Evolutionary conservation across 805 yeast species (phyloP), one percentile per base, ranked within the genome.

Genomic region (Starmerella bombi): DNA sequence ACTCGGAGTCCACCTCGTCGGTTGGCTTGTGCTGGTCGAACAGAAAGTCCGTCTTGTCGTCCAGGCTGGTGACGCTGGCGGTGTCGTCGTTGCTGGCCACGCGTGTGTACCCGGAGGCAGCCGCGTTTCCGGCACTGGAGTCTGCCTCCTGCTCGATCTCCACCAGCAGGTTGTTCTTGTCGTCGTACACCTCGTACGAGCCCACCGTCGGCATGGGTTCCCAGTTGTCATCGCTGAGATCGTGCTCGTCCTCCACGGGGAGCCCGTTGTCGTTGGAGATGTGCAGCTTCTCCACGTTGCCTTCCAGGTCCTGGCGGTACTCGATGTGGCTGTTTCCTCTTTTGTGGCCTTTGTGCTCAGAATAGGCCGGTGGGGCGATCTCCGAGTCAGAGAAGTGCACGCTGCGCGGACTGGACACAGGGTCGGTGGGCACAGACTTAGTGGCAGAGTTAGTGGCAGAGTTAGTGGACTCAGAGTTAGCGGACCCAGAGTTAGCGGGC

Each of bases 131-230:
- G 19, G 31, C 32, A 16, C 23, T 37, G 8, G 38, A 51, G 16
- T 50, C 54, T 14, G 44, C 48, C 21, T 44, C 48, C 18, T 49
- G 52, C 8, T 49, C 54, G 10, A 28, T 12, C 40, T 53, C 54
- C 17, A 62, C 61, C 6, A 62, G 45, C 10, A 59, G 51, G 33
- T 56, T 54, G 37, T 64, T 96, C 52, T 72, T 73, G 20, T 83
- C 81, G 54, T 88, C 82, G 56, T 83, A 88, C 32, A 83, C 70
- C 46, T 83, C 83, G 42, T 72, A 68, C 36, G 77, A 74, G 3
- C 94, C 75, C 22, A 83, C 77, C 0, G 88, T 76, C 32, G 80
- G 79, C 83, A 91, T 85, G 15, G 80, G 74, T 54, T 80, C 77
- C 98, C 98, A 91, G 22, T 69, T 77, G 12, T 66, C 71, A 27